Conservation (phyloP, 2,329 filamentous ascomycete genomes). For the Cyclaneusma minus region DNA sequence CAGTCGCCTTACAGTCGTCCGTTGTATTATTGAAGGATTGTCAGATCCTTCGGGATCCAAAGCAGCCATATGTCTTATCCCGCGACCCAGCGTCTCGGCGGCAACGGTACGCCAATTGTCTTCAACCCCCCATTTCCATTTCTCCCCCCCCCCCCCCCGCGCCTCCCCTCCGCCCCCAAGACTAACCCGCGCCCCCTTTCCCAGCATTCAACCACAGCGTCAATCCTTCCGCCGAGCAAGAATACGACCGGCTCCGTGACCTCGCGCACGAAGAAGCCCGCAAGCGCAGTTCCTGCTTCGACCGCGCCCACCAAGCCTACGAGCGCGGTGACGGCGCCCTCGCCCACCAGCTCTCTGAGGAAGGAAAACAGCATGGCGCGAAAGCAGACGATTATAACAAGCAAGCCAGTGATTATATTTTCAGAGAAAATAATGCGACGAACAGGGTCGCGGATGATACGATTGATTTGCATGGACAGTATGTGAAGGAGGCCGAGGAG, state of each 20-base stretch:
- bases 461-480: conserved; percentile 90
- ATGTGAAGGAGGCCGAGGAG: conserved; percentile 85
- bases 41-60: no score
- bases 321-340: conserved; percentile 61
- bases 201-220: conserved; percentile 63
- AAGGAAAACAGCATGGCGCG: conserved; percentile 71
- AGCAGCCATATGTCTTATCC: no score
- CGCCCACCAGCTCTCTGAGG: conserved; percentile 73
- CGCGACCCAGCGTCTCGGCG: no score
- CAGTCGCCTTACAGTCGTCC: no score
- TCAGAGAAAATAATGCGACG: conserved; percentile 79
- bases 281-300: conserved; percentile 65
- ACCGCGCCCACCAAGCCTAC: conserved; percentile 70
- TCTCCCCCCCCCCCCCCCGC: conserved; percentile 6
- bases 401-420: conserved; percentile 86
- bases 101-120: no score
- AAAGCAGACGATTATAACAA: conserved; percentile 81
- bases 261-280: conserved; percentile 67
- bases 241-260: conserved; percentile 83
- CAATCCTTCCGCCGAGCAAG: conserved; percentile 54
- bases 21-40: no score
- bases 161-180: conserved; percentile 1
- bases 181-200: no score
- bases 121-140: no score
- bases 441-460: conserved; percentile 64